A percentile compares a stretch with the other conserved stretches of the same genome.
Evolutionary conservation across 805 yeast species (phyloP).

Genomic region (Pichia insulana): DNA sequence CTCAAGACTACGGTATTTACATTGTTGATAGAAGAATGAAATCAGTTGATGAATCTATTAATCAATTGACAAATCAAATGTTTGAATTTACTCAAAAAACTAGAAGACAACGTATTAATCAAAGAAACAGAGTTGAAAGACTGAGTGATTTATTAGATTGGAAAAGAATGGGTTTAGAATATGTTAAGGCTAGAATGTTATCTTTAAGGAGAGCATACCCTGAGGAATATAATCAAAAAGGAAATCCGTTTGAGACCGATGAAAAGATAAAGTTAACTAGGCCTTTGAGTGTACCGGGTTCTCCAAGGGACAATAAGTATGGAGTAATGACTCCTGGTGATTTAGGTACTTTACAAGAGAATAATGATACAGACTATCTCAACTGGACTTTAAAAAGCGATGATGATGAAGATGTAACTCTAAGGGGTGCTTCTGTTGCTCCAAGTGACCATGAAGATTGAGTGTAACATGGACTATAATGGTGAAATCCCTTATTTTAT

Average conservation of each 20-base stretch:
- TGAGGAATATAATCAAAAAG: conserved; percentile 51
- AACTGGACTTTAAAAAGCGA: conserved; percentile 43
- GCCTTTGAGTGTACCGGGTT: conserved; percentile 95
- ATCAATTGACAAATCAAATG: conserved; percentile 85
- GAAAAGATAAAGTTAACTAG: conserved; percentile 67
- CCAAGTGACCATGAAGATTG: conserved; percentile 24
- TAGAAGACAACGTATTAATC: conserved; percentile 94
- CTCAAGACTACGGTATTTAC: conserved; percentile 93
- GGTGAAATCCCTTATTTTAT: too few relatives aligned
- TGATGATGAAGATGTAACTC: conserved; percentile 31
- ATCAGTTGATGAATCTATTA: conserved; percentile 85
- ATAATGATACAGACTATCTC: conserved; percentile 75
- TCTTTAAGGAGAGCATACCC: conserved; percentile 93
- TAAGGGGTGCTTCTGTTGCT: conserved; percentile 30
- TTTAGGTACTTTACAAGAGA: conserved; percentile 91
- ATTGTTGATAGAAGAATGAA: conserved; percentile 91
- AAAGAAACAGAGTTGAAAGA: conserved; percentile 94
- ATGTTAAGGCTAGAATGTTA: conserved; percentile 87
- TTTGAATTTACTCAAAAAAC: conserved; percentile 80
- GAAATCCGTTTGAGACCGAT: conserved; percentile 29
- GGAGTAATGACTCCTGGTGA: conserved; percentile 94
- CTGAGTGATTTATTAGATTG: conserved; percentile 89
- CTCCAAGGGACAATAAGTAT: conserved; percentile 63
- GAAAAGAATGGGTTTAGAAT: conserved; percentile 97
- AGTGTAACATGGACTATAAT: background rate